Conservation (phyloP, 1,139 yeast species). For the Pichia sp. region DNA sequence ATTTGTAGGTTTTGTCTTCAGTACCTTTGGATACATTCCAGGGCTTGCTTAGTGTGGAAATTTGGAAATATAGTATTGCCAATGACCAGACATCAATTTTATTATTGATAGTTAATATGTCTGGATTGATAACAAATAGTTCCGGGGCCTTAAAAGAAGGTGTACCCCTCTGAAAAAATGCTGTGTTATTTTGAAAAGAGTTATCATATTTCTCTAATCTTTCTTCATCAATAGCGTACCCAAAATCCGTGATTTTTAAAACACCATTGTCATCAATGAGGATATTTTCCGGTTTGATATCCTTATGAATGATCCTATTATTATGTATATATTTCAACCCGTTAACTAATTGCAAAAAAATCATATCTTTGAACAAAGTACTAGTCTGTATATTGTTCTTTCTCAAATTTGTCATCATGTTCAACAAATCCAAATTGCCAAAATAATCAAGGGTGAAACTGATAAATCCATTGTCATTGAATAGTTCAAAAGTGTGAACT, state of each 20-base stretch:
- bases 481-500: neutral
- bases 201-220: constrained; percentile 17
- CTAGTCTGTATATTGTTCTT: constrained; percentile 19
- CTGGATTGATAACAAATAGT: constrained; percentile 26
- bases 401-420: constrained; percentile 32
- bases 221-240: constrained; percentile 36
- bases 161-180: constrained; percentile 38
- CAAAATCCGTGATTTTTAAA: constrained; percentile 44
- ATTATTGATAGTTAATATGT: neutral
- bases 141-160: constrained; percentile 51
- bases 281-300: constrained; percentile 49
- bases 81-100: constrained; percentile 41
- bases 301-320: constrained; percentile 40
- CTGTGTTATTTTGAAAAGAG: constrained; percentile 1
- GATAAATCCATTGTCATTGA: constrained; percentile 1
- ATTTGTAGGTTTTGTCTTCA: constrained; percentile 18
- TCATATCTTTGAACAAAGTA: constrained; percentile 30
- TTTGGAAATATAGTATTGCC: constrained; percentile 41
- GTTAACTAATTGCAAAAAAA: constrained; percentile 39
- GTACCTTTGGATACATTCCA: constrained; percentile 34
- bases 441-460: constrained; percentile 33
- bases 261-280: constrained; percentile 38
- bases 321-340: constrained; percentile 40
- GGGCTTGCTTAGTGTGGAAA: constrained; percentile 38
- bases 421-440: constrained; percentile 40